Evolutionary conservation across 73 alveolate genomes (phyloP), one percentile per base, ranked within the genome.

Genomic region (Symbiodinium pilosum): DNA sequence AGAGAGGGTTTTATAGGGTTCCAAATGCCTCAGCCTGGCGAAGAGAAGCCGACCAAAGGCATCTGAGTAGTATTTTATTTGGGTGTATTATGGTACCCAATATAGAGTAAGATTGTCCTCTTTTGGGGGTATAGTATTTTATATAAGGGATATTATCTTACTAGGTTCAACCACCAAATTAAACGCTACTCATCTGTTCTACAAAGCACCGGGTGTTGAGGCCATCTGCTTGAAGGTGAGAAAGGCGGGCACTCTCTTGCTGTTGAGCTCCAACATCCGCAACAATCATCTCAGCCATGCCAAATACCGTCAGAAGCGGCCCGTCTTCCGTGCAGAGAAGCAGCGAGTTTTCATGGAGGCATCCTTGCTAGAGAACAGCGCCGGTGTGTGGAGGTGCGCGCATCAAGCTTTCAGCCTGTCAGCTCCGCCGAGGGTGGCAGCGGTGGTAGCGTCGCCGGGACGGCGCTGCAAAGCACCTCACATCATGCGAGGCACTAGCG

Each of bases 291-390:
- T 69, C 16, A 20, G 39, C 59, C 39, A 32, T n/a, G n/a, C n/a
- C n/a, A n/a, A n/a, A n/a, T n/a, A n/a, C n/a, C n/a, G n/a, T n/a
- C 87, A 16, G 88, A 34, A 91, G 83, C 77, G 81, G 81, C 97
- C 97, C 32, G 21, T 91, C 81, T 91, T 91, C 97, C 88, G 51
- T 34, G 97, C 97, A 0, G 87, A 91, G 89, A 91, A 91, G 83
- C 97, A 91, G 88, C 71, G 97, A 0, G 88, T 91, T 43, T 91
- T 91, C 43, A 69, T 91, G 97, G 97, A 91, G 95, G 95, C 40
- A 34, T n/a, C n/a, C n/a, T n/a, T n/a, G n/a, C n/a, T n/a, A n/a
- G n/a, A n/a, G n/a, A n/a, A n/a, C n/a, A n/a, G n/a, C n/a, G n/a
- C 11, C 26, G 81, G 40, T 14, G 41, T 64, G 6, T 47, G 59